Evolutionary conservation across 257 asterid genomes (phyloP).

Genomic region (Ophiorrhiza pumila): DNA sequence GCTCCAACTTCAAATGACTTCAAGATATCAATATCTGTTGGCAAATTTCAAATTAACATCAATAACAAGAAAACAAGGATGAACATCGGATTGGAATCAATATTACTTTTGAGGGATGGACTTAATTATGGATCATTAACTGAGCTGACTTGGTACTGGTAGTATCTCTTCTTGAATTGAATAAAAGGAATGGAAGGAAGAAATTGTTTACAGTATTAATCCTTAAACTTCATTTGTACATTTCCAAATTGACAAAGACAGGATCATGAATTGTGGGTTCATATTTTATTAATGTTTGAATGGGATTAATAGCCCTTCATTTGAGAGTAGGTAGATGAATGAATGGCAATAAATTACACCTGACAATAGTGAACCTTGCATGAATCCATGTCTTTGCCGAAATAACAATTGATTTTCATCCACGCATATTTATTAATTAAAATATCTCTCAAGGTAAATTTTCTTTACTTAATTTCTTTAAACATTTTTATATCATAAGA

Average conservation of each 20-base stretch:
- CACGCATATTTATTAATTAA: too few species aligned
- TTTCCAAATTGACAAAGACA: neutral
- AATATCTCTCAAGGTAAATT: too few species aligned
- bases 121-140: too few species aligned
- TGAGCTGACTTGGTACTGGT: too few species aligned
- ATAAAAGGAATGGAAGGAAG: neutral
- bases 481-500: too few species aligned
- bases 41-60: too few species aligned
- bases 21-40: too few species aligned
- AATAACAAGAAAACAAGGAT: neutral
- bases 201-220: neutral
- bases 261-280: neutral
- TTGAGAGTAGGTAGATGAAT: neutral
- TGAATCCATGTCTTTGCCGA: neutral
- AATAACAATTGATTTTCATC: neutral
- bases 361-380: neutral
- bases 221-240: neutral
- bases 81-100: neutral
- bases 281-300: too few species aligned
- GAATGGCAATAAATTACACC: neutral
- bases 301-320: slow-evolving; percentile 1
- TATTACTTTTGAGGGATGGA: too few species aligned
- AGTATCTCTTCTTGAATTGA: neutral
- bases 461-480: too few species aligned
- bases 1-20: too few species aligned